Base-by-base conservation (phyloP, 2,329 filamentous ascomycete species). In the Aureobasidium sp. region DNA sequence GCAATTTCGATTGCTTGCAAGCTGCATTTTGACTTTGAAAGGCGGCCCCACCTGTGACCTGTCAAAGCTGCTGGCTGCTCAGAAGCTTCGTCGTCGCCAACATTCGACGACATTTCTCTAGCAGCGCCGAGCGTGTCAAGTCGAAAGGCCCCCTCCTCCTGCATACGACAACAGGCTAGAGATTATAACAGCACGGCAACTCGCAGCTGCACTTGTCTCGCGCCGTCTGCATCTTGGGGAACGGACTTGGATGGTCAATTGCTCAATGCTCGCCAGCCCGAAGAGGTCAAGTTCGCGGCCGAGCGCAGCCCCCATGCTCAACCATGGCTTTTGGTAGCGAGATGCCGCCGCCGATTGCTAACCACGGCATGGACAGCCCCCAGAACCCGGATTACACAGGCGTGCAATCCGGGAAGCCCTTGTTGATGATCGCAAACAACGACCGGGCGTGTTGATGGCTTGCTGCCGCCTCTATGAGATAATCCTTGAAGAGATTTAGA, bases 351-450 rank as follows among this genome's bases (percentile, higher is more conserved):
- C 57, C 25, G 42, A 57, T 48, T 48, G 42, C 54, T 58, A 58
- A 37, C 54, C 54, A 58, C 54, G 54, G 54, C 53, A 57, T 57
- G 39, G 53, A 45, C 32, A 48, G 32, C 42, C 36, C 55, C 57
- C 57, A 59, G 57, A 50, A 59, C 57, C 57, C 36, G 57, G 57
- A 59, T 59, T 49, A 59, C 57, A 59, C 57, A 59, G 44, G 37
- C 44, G 57, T 36, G 36, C 45, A 59, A 59, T 59, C 57, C 57
- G 34, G 57, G 45, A 50, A 49, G 57, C 21, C 39, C 57, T 50
- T 59, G 57, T 50, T 59, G 57, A 36, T 50, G 44, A 59, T 50
- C 57, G 36, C 57, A 59, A 59, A 49, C 57, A 59, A 59, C 57
- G n/a, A 59, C 44, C 57, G 54, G 45, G 54, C 54, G 54, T 58